Conservation (phyloP, 495 filamentous ascomycete genomes). For the Hypomontagnella submonticulosa region DNA sequence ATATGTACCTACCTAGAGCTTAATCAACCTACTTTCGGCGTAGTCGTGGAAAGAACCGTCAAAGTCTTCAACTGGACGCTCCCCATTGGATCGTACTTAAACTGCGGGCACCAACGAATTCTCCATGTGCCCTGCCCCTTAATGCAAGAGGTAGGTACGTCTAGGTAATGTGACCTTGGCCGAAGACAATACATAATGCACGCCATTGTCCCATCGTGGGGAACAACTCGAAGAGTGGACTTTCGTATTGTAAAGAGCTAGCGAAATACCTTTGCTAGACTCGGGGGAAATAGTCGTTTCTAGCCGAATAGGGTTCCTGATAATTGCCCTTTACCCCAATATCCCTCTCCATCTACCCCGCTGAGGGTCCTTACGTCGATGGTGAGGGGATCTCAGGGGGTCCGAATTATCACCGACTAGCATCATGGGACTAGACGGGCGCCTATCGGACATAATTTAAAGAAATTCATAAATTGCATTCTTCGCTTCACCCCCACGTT, state of each 20-base stretch:
- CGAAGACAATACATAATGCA: background rate
- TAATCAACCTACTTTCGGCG: background rate
- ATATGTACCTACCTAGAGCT: constrained; percentile 9
- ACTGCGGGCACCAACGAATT: constrained; percentile 32
- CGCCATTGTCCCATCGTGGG: constrained; percentile 18
- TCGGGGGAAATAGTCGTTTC: constrained; percentile 38
- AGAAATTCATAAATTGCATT: background rate
- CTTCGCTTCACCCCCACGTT: constrained; percentile 24
- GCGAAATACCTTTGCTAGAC: constrained; percentile 28
- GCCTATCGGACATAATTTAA: background rate
- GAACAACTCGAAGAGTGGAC: constrained; percentile 11
- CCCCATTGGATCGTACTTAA: constrained; percentile 1
- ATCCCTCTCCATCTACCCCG: constrained; percentile 36
- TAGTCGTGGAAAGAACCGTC: background rate
- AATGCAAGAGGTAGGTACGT: constrained; percentile 11
- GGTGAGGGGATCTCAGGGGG: constrained; percentile 17
- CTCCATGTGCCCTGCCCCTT: constrained; percentile 16
- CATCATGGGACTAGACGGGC: constrained; percentile 10
- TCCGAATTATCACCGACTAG: constrained; percentile 24
- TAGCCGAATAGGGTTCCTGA: constrained; percentile 23
- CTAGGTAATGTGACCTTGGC: background rate
- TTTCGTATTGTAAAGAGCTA: constrained; percentile 20
- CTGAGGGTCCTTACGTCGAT: background rate
- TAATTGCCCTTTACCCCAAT: constrained; percentile 21
- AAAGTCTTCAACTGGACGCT: background rate